Conservation (phyloP, 108 stramenopile genomes). For the Chaetoceros tenuissimus region DNA sequence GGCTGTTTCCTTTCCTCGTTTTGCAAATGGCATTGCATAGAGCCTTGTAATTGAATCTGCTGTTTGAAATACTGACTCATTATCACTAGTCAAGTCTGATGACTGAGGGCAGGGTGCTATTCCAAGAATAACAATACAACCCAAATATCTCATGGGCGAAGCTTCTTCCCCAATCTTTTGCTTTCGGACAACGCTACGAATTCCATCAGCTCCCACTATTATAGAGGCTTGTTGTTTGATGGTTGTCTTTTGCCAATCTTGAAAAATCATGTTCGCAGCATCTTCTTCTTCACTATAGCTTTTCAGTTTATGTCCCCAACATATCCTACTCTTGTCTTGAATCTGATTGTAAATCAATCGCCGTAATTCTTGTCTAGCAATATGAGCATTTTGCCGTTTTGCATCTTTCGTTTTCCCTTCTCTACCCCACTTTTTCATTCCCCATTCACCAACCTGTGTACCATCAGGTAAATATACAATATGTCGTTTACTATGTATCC, state of each 20-base stretch:
- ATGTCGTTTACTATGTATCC: conserved; percentile 63
- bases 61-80: conserved; percentile 79
- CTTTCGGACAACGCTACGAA: conserved; percentile 58
- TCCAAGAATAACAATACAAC: conserved; percentile 72
- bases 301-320: conserved; percentile 51
- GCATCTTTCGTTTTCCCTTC: conserved; percentile 24
- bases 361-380: conserved; percentile 65
- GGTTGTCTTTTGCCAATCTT: conserved; percentile 15
- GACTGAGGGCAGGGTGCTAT: conserved; percentile 32
- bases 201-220: conserved; percentile 89
- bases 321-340: conserved; percentile 13
- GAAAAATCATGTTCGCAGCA: conserved; percentile 29
- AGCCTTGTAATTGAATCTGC: conserved; percentile 72
- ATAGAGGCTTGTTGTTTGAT: conserved; percentile 35
- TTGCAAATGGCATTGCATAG: conserved; percentile 75
- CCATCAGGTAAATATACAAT: conserved; percentile 73
- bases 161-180: conserved; percentile 31
- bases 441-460: conserved; percentile 74
- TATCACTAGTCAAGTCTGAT: conserved; percentile 34
- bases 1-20: conserved; percentile 18
- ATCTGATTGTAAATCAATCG: conserved; percentile 43
- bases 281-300: conserved; percentile 8
- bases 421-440: conserved; percentile 65
- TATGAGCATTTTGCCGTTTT: conserved; percentile 78
- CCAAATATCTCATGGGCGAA: conserved; percentile 63